Evolutionary conservation across 257 asterid species (phyloP), one percentile per base, ranked within the genome.

Genomic region (Lycium barbarum): DNA sequence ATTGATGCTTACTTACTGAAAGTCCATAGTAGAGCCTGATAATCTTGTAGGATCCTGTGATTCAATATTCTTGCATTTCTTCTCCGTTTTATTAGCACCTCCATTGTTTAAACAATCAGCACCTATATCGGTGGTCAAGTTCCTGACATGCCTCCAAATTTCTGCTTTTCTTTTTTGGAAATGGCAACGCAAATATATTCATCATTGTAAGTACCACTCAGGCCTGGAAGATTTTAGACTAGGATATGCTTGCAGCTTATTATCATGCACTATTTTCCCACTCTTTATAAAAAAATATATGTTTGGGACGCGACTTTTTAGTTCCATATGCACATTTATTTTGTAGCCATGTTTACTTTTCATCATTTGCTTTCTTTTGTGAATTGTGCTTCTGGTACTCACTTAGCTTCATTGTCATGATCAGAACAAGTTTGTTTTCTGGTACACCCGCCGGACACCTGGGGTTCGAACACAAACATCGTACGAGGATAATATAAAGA

Each of bases 381-480:
- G 57, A 65, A 51, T 36, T 83, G 70, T 68, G 20, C 38, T 83
- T 83, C 59, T 33, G 81, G 67, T 49, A 1, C 55, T 83, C 74
- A 81, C 36, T 22, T 65, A 68, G 49, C 45, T 83, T 68, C 55
- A 47, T 86, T 81, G 71, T 83, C 86, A 51, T 89, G 72, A 85
- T 80, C 92, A 97, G 99, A 86, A 94, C 88, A 97, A 94, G 85
- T 95, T 91, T 85, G 93, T 93, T 13, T 93, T 94, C 83, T 97
- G 99, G 99, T 95, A 97, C 89, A 97, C 99, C 86, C 98, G 98
- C 59, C 96, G 98, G 82, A 93, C 97, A 70, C 98, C 98, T 47
- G 99, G 99, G 84, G 95, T 93, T 87, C 91, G 98, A 85, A 91
- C 92, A 43, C 99, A 94, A 74, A 89, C 95, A 65, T 92, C 98